Evolutionary conservation across 1,139 yeast genomes (phyloP).

Genomic region (Nadsonia starkeyi-henricii): DNA sequence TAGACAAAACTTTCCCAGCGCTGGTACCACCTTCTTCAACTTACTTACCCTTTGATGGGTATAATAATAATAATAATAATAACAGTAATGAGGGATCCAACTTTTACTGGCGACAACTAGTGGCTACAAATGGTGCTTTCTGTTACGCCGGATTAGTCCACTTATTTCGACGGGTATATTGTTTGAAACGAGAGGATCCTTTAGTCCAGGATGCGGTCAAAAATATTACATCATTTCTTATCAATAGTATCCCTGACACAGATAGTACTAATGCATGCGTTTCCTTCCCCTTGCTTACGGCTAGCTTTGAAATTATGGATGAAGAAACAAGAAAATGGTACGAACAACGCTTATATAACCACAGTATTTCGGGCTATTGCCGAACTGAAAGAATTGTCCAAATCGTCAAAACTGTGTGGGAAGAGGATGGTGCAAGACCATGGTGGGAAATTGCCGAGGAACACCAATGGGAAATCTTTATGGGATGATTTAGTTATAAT

Average conservation of each 20-base stretch:
- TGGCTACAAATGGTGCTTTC: slow-evolving; percentile 37
- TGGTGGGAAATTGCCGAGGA: neutral
- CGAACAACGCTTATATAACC: slow-evolving; percentile 25
- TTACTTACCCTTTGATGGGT: too few relatives aligned
- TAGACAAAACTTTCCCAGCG: too few relatives aligned
- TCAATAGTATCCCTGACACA: slow-evolving; percentile 28
- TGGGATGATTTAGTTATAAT: neutral
- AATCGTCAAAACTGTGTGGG: neutral
- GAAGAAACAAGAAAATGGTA: slow-evolving; percentile 25
- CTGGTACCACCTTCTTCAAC: too few relatives aligned
- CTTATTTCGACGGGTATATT: slow-evolving; percentile 36
- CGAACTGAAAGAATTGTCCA: neutral
- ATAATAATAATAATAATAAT: too few relatives aligned
- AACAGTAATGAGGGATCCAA: too few relatives aligned
- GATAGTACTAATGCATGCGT: slow-evolving; percentile 40
- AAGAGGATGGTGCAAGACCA: neutral
- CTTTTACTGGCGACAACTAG: slow-evolving; percentile 17
- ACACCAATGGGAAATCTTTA: neutral
- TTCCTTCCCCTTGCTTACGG: slow-evolving; percentile 38
- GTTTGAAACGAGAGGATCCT: slow-evolving; percentile 30
- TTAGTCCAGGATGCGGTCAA: slow-evolving; percentile 33
- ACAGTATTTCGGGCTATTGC: slow-evolving; percentile 18
- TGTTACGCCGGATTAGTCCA: slow-evolving; percentile 39
- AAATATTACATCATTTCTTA: slow-evolving; percentile 27
- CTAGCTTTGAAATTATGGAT: slow-evolving; percentile 40